Conservation (phyloP, 371 early-diverging fungal genomes). For the Saksenaea vasiformis region DNA sequence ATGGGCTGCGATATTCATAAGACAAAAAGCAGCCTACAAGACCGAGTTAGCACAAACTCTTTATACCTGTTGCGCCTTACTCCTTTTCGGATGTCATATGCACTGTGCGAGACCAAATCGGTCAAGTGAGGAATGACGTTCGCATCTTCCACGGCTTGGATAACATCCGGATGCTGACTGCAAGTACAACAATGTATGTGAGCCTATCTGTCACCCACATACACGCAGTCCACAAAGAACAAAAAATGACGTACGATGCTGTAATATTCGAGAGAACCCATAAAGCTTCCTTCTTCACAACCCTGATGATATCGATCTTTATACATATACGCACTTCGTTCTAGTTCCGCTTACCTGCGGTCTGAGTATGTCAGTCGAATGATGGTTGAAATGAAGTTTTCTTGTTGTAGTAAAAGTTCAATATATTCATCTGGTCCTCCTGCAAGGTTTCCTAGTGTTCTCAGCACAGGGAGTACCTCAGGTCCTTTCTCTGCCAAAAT, state of each 20-base stretch:
- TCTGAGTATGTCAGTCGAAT: constrained; percentile 54
- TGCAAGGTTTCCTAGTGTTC: constrained; percentile 73
- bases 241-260: constrained; percentile 47
- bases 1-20: constrained; percentile 55
- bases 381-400: constrained; percentile 53
- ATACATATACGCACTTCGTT: neutral
- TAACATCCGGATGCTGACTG: constrained; percentile 25
- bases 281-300: constrained; percentile 72
- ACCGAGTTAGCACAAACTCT: neutral
- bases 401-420: constrained; percentile 45
- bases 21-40: constrained; percentile 54
- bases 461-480: constrained; percentile 59
- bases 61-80: constrained; percentile 26
- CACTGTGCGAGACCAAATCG: constrained; percentile 43
- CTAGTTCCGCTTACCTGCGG: constrained; percentile 43
- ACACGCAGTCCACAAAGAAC: constrained; percentile 1
- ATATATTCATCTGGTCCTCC: constrained; percentile 65
- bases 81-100: constrained; percentile 69
- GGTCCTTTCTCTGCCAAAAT: constrained; percentile 39
- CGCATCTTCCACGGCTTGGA: constrained; percentile 53
- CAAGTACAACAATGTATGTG: constrained; percentile 1
- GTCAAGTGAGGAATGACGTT: constrained; percentile 58
- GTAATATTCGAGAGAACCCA: constrained; percentile 79
- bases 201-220: constrained; percentile 4
- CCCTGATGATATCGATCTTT: constrained; percentile 29